phyloP scores from a whole-genome alignment of 1,284 basidiomycete genomes.

The Trichosporon coremiiforme region DNA sequence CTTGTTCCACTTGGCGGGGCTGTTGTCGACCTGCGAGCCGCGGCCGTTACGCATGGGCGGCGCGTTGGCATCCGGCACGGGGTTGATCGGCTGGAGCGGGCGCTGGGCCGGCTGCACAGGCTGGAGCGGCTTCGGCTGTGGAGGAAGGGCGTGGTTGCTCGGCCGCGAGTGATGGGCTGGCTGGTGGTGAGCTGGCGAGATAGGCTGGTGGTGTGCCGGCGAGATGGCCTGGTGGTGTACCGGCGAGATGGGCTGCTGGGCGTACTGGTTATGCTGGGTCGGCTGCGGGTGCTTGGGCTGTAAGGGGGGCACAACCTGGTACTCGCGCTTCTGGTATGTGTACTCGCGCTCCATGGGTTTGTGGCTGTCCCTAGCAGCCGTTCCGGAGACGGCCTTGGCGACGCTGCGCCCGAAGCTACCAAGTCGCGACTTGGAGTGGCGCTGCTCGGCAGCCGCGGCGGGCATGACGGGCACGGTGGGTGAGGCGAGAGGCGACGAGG shows the following conservation, averaged over 20 bases:
- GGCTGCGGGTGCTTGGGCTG: neutral
- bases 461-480: neutral
- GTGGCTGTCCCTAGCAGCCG: slow-evolving; percentile 27
- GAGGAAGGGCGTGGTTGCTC: neutral
- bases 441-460: neutral
- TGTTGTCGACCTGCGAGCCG: slow-evolving; percentile 30
- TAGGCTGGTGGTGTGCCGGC: too few relatives aligned
- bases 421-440: slow-evolving; percentile 33
- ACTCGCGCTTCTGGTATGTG: slow-evolving; percentile 15
- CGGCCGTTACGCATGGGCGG: neutral
- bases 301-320: slow-evolving; percentile 8
- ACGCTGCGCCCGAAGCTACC: slow-evolving; percentile 40
- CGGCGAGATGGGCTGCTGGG: neutral
- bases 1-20: slow-evolving; percentile 50
- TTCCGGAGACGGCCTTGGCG: slow-evolving; percentile 24
- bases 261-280: neutral
- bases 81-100: neutral
- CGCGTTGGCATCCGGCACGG: slow-evolving; percentile 15
- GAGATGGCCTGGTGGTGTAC: neutral
- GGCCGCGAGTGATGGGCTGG: neutral
- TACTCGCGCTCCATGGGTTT: neutral
- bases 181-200: neutral
- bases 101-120: neutral
- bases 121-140: slow-evolving; percentile 5
- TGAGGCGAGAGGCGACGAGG: slow-evolving; percentile 4